phyloP scores from a whole-genome alignment of 2,329 filamentous ascomycete genomes.

The Fusarium caatingaense region DNA sequence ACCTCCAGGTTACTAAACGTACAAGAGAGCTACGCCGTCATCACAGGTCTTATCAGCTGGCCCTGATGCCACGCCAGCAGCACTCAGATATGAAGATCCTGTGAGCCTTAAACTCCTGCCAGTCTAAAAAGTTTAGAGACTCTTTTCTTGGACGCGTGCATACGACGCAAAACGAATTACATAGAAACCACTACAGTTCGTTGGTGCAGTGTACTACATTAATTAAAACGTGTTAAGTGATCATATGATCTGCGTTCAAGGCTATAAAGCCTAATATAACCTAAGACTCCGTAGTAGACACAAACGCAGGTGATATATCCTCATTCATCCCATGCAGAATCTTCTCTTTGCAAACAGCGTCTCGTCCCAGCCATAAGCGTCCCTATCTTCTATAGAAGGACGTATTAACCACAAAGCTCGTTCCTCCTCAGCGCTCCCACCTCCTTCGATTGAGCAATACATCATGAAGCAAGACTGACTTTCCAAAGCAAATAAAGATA shows the following conservation, averaged over 20 bases:
- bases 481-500: slow-evolving; percentile 45
- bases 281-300: slow-evolving; percentile 45
- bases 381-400: slow-evolving; percentile 28
- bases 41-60: neutral
- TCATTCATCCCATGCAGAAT: slow-evolving; percentile 32
- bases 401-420: slow-evolving; percentile 39
- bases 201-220: neutral
- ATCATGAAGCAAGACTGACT: slow-evolving; percentile 38
- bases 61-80: neutral
- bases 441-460: slow-evolving; percentile 27
- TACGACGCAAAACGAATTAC: neutral
- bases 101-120: neutral
- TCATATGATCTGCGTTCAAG: slow-evolving; percentile 45
- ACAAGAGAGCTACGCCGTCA: neutral
- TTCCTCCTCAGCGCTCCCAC: slow-evolving; percentile 18
- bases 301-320: slow-evolving; percentile 46
- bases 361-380: slow-evolving; percentile 40
- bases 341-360: slow-evolving; percentile 25
- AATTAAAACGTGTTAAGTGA: slow-evolving; percentile 17
- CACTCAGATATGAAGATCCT: neutral
- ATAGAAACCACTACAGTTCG: neutral
- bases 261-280: slow-evolving; percentile 42
- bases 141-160: neutral
- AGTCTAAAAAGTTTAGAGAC: slow-evolving; percentile 8
- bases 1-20: slow-evolving; percentile 59